Evolutionary conservation across 768 basidiomycete species (phyloP).

Genomic region (Leccinum truebloodii): DNA sequence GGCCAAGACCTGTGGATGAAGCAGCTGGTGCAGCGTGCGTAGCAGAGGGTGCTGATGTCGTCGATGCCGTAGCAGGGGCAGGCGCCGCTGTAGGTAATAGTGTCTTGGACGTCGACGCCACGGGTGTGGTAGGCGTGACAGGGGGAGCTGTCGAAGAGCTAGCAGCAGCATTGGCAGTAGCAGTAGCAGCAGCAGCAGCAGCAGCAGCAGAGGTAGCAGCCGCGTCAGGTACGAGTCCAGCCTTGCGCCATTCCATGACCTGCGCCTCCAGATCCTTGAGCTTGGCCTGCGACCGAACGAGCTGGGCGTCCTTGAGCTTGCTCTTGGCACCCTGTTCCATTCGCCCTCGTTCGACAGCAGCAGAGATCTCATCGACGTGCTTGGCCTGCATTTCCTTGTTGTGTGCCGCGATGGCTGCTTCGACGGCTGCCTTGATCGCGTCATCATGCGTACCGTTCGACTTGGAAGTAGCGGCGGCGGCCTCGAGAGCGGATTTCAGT

Average conservation of each 20-base stretch:
- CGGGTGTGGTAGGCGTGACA: constrained; percentile 29
- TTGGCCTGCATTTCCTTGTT: no score
- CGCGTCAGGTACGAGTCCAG: constrained; percentile 46
- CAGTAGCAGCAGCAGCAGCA: not conserved
- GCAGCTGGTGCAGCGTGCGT: constrained; percentile 24
- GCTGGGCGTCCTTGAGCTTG: constrained; percentile 71
- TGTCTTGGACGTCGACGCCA: constrained; percentile 28
- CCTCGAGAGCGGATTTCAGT: no score
- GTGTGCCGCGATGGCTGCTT: no score
- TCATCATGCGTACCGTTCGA: no score
- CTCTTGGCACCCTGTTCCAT: constrained; percentile 42
- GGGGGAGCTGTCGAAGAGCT: constrained; percentile 17
- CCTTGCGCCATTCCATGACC: constrained; percentile 55
- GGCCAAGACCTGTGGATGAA: constrained; percentile 26
- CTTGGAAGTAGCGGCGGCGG: no score
- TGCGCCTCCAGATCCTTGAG: constrained; percentile 71
- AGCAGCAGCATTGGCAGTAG: constrained; percentile 16
- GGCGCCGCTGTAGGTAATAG: constrained; percentile 8
- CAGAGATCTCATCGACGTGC: no score
- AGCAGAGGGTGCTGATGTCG: constrained; percentile 12
- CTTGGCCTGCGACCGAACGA: constrained; percentile 58
- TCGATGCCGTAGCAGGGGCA: constrained; percentile 18
- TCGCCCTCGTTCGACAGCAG: no score
- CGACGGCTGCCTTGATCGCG: constrained; percentile 39
- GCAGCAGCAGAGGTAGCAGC: constrained; percentile 28